A percentile compares a stretch with the other conserved stretches of the same genome.
Evolutionary conservation across 2,329 filamentous ascomycete genomes (phyloP).

Genomic region (Ceratocystis cacaofunesta): DNA sequence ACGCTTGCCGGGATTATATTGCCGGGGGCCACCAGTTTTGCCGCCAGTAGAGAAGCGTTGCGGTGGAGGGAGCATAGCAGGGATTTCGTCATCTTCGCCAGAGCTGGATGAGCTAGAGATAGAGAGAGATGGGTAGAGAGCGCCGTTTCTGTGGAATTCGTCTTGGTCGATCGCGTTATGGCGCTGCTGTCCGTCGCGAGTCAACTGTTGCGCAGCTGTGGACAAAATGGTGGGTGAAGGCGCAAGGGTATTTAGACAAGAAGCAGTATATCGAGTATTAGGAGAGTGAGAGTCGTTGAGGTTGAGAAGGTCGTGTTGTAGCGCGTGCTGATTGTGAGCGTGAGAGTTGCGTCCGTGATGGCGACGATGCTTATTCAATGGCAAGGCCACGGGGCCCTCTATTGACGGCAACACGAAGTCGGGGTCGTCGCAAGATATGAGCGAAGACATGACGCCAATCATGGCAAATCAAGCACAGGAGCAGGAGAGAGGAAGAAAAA

Average conservation of each 20-base stretch:
- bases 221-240: no score
- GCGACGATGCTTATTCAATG: not conserved
- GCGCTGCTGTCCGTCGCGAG: no score
- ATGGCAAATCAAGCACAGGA: not conserved
- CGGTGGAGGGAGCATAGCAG: slow-evolving; percentile 10
- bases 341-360: not conserved
- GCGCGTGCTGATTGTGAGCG: not conserved
- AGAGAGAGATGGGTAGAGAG: not conserved
- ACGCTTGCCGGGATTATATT: slow-evolving; percentile 1
- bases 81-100: slow-evolving; percentile 10
- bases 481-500: not conserved
- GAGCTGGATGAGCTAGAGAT: not conserved
- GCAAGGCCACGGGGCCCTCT: slow-evolving; percentile 1
- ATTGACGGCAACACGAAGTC: slow-evolving; percentile 11
- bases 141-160: not conserved
- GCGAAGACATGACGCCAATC: slow-evolving; percentile 7
- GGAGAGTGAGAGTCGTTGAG: not conserved
- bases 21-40: slow-evolving; percentile 3
- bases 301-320: not conserved
- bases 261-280: not conserved
- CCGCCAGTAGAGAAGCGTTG: slow-evolving; percentile 7
- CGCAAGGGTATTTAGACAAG: no score
- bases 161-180: not conserved
- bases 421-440: slow-evolving; percentile 7
- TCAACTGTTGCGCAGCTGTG: no score